Evolutionary conservation across 1,284 basidiomycete species (phyloP).

Genomic region (Tremellales sp.): DNA sequence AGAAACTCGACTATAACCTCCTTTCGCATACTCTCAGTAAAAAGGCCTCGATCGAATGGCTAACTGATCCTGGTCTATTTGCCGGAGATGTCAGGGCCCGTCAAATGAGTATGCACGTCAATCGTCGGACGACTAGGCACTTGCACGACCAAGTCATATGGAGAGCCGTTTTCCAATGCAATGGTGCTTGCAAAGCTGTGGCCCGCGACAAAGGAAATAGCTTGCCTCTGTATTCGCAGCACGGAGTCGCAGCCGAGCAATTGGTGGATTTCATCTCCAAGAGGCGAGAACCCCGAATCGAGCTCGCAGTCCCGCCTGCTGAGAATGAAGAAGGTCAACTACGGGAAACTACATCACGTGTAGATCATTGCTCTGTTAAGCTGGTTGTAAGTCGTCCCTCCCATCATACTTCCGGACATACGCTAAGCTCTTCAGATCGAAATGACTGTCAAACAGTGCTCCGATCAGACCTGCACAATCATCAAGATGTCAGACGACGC

Average conservation of each 20-base stretch:
- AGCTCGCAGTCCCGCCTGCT: not conserved
- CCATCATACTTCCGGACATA: no score
- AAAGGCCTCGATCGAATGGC: slow-evolving; percentile 3
- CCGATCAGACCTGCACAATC: not conserved
- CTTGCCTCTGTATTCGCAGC: not conserved
- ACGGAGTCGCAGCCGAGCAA: not conserved
- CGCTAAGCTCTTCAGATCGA: no score
- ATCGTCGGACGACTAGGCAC: not conserved
- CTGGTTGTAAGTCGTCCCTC: not conserved
- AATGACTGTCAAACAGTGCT: not conserved
- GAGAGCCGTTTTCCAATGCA: not conserved
- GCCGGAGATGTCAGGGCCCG: slow-evolving; percentile 2
- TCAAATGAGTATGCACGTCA: not conserved
- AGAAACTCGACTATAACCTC: slow-evolving; percentile 3
- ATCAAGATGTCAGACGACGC: not conserved
- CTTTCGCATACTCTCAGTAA: not conserved
- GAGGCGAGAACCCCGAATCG: not conserved
- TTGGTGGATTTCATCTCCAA: not conserved
- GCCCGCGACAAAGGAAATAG: not conserved
- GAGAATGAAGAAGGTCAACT: not conserved
- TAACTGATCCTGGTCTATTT: slow-evolving; percentile 2
- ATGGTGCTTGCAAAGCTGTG: not conserved
- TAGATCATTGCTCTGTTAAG: not conserved
- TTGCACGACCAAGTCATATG: slow-evolving; percentile 1
- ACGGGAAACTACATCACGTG: not conserved